phyloP scores from a whole-genome alignment of 108 stramenopile species.

The Stephanodiscus minutulus region DNA sequence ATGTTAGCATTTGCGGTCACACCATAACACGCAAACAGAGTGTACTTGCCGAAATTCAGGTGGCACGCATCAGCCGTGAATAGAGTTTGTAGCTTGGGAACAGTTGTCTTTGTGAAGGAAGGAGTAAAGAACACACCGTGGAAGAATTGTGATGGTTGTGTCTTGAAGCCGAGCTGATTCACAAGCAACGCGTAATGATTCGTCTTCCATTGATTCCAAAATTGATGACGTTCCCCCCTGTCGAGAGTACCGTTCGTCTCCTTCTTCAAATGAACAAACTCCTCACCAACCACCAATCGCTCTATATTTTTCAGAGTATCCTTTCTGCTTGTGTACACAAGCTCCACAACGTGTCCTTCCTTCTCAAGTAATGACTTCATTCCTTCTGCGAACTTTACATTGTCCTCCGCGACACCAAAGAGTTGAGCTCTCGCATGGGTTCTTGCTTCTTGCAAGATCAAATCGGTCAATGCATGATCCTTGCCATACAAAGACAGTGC shows the following conservation, averaged over 20 bases:
- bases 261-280: not conserved
- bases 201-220: too few relatives aligned
- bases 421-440: not conserved
- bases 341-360: not conserved
- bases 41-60: not conserved
- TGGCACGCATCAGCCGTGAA: not conserved
- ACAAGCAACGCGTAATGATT: too few relatives aligned
- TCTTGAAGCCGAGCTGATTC: too few relatives aligned
- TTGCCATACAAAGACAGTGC: not conserved
- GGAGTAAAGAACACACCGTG: not conserved
- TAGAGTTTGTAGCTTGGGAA: not conserved
- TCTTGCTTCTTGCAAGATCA: not conserved
- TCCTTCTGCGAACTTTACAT: not conserved
- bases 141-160: too few relatives aligned
- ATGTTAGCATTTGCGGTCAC: too few relatives aligned
- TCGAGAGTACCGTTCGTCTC: too few relatives aligned
- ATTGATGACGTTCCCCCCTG: too few relatives aligned
- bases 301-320: not conserved
- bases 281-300: not conserved
- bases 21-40: too few relatives aligned
- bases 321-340: not conserved
- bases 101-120: not conserved
- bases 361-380: not conserved
- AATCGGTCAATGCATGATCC: not conserved
- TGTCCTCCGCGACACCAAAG: not conserved